phyloP scores from a whole-genome alignment of 768 basidiomycete species.

The Daedaleopsis sinensis region DNA sequence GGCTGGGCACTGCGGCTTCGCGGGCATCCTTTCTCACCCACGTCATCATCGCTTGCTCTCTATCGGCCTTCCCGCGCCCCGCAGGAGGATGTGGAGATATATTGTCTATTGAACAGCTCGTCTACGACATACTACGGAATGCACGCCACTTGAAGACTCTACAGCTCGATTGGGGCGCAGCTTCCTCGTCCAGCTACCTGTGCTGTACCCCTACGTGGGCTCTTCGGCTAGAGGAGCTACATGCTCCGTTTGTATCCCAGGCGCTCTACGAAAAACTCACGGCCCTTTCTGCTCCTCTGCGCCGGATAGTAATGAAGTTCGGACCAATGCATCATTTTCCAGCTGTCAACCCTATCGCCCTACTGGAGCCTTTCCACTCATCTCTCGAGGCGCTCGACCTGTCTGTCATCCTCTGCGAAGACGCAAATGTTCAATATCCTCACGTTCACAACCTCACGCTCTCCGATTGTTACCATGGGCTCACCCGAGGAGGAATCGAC shows the following conservation, averaged over 20 bases:
- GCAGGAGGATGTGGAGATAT: background rate
- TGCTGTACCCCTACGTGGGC: background rate
- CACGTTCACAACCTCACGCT: constrained; percentile 3
- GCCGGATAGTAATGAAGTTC: background rate
- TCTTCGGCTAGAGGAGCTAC: background rate
- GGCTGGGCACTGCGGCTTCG: background rate
- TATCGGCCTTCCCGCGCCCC: background rate
- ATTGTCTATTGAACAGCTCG: background rate
- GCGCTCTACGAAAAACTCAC: background rate
- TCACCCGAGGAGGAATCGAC: constrained; percentile 6
- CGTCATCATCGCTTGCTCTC: constrained; percentile 1
- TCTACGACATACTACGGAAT: background rate
- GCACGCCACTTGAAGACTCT: background rate
- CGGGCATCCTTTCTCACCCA: background rate
- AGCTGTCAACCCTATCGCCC: constrained; percentile 1
- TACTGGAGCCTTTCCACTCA: constrained; percentile 1
- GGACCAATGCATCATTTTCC: background rate
- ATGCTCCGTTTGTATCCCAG: background rate
- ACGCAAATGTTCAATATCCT: background rate
- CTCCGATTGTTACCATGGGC: constrained; percentile 1
- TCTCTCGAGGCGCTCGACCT: constrained; percentile 3
- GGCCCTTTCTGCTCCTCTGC: background rate
- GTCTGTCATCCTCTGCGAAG: constrained; percentile 2
- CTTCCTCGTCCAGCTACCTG: constrained; percentile 3
- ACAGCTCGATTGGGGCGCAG: constrained; percentile 7